Base-by-base conservation (phyloP, 2,329 filamentous ascomycete genomes). In the Xylaria sp. region DNA sequence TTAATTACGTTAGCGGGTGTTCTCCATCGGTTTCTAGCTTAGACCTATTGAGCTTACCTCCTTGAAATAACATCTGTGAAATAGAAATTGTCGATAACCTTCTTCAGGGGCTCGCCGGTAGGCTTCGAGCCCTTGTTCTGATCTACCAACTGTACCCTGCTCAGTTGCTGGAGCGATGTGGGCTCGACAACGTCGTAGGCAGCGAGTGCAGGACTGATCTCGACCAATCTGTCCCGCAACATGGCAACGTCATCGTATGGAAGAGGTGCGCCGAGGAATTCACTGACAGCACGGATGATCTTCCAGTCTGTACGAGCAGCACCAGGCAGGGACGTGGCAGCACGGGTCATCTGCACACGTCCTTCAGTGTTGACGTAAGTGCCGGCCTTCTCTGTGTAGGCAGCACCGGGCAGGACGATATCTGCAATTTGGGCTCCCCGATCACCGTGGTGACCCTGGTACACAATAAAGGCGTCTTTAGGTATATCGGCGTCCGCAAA, bases 311-410 rank as follows among this genome's bases (percentile, higher is more conserved):
- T 94, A 74, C 95, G 88, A 58, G 94, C 88, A 54, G 93, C 95
- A 62, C 95, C 95, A 23, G 93, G 92, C 67, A 97, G 84, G 46
- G 90, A 91, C 37, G 93, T 96, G 29, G 95, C 95, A 48, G 92
- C 90, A 68, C 95, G 91, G 55, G 91, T 95, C 83, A 97, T 90
- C 81, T 99, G 95, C 21, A 95, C 92, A 71, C 95, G 91, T 58
- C 95, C 95, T 79, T 99, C 95, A 0, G 95, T 98, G 86, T 98
- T 99, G 80, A 99, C 87, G 74, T 96, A 99, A 44, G 95, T 99
- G 62, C 88, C 93, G 23, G 90, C 87, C 84, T 98, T 99, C 82
- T 99, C 95, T 23, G 94, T 98, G 81, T 97, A 99, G 11, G 95
- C 93, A 52, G 93, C 93, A 68, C 93, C 94, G 27, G 95, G 95